These are phyloP conservation scores for Eustoma russellianum DNA, from an alignment of 257 asterid genomes.

Conservation along the genomic window DNA sequence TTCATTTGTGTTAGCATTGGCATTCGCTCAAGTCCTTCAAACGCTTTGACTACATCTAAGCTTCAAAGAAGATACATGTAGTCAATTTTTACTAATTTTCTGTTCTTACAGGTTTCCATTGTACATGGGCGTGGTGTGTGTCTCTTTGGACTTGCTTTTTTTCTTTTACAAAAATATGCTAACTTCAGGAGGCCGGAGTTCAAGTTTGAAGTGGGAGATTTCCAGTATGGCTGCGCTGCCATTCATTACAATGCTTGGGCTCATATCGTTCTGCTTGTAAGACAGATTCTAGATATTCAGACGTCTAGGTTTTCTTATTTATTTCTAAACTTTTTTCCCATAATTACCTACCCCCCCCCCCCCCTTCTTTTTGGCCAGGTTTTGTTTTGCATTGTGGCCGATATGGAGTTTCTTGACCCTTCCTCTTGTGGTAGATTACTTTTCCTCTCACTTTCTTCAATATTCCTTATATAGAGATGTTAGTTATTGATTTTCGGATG, in stretches of 20 bases:
- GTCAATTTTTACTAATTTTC: not conserved
- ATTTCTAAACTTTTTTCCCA: not conserved
- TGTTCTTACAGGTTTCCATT: slow-evolving; percentile 40
- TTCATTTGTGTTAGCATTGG: too few species aligned
- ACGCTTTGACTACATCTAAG: too few species aligned
- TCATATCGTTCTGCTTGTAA: slow-evolving; percentile 50
- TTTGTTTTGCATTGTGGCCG: slow-evolving; percentile 55
- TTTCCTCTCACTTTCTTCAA: not conserved
- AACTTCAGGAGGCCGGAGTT: slow-evolving; percentile 37
- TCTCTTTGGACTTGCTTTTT: slow-evolving; percentile 35
- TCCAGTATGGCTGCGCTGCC: slow-evolving; percentile 50
- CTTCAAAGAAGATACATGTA: too few species aligned
- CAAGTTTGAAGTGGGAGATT: slow-evolving; percentile 45
- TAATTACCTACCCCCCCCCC: not conserved
- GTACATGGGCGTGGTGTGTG: slow-evolving; percentile 44
- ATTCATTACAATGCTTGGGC: slow-evolving; percentile 34
- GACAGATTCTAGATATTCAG: slow-evolving; percentile 8
- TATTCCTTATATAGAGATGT: too few species aligned
- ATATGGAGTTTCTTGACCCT: slow-evolving; percentile 53
- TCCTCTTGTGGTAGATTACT: slow-evolving; percentile 47
- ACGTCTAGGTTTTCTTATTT: not conserved
- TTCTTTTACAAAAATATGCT: slow-evolving; percentile 36
- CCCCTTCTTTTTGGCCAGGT: slow-evolving; percentile 25
- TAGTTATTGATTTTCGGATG: not conserved
- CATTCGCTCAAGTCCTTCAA: too few species aligned